Conservation (phyloP, 139 green algal species). For the Tetradesmus obliquus region DNA sequence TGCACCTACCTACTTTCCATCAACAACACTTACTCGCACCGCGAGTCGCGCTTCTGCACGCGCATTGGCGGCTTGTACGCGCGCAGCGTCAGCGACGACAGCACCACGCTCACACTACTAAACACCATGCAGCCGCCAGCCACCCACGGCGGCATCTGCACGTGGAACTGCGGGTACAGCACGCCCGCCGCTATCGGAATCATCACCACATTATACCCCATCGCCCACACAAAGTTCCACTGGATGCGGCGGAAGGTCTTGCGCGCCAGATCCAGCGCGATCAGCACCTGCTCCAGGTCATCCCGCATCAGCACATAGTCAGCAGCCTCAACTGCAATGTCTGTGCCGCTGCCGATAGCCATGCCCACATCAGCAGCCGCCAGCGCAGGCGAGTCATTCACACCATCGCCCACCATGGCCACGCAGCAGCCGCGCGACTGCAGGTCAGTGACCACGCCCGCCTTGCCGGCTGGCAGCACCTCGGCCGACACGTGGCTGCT, state of each 20-base stretch:
- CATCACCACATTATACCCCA: conserved; percentile 95
- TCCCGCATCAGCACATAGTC: conserved; percentile 95
- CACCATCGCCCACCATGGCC: conserved; percentile 98
- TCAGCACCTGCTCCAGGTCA: conserved; percentile 90
- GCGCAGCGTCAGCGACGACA: conserved; percentile 83
- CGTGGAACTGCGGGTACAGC: conserved; percentile 74
- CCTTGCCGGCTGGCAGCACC: conserved; percentile 85
- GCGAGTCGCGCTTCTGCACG: background rate
- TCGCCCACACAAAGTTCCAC: conserved; percentile 95
- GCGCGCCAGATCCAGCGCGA: conserved; percentile 89
- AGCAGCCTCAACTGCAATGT: conserved; percentile 80
- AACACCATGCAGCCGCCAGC: conserved; percentile 94
- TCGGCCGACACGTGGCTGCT: conserved; percentile 68
- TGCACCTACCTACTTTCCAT: too few species aligned
- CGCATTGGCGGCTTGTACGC: conserved; percentile 74
- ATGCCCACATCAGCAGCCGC: conserved; percentile 96
- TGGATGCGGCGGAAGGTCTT: conserved; percentile 89
- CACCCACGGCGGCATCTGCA: conserved; percentile 94
- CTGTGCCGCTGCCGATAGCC: conserved; percentile 84
- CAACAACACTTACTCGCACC: background rate
- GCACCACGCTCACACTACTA: conserved; percentile 89
- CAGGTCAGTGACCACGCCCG: conserved; percentile 61
- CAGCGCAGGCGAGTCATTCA: conserved; percentile 98
- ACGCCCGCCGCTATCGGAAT: conserved; percentile 86
- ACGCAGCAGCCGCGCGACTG: conserved; percentile 70